These are phyloP conservation scores for Xerocomellus intermedius DNA, from an alignment of 768 basidiomycete species.

Conservation along the genomic window DNA sequence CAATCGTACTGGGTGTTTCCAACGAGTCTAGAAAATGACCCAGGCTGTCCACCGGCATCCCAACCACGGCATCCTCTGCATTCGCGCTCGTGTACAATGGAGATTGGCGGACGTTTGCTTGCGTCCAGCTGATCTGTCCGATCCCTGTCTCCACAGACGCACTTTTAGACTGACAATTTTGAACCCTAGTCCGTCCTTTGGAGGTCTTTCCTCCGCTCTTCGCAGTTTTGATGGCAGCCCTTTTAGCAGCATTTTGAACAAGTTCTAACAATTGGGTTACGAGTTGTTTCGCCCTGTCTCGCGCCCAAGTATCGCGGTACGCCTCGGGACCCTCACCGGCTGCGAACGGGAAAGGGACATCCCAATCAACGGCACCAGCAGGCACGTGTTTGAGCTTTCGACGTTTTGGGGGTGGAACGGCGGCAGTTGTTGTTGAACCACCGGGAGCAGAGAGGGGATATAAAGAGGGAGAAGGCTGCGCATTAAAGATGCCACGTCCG, in stretches of 20 bases:
- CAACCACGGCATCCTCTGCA: background rate
- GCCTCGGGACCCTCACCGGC: constrained; percentile 66
- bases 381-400: constrained; percentile 67
- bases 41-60: constrained; percentile 13
- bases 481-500: constrained; percentile 6
- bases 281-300: constrained; percentile 59
- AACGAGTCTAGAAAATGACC: constrained; percentile 42
- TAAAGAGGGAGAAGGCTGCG: background rate
- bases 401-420: constrained; percentile 46
- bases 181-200: constrained; percentile 32
- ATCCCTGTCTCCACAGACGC: constrained; percentile 17
- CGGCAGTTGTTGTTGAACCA: background rate
- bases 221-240: constrained; percentile 53
- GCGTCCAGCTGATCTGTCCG: background rate
- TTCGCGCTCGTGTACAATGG: background rate
- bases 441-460: background rate
- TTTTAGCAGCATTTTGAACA: constrained; percentile 58
- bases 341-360: constrained; percentile 75
- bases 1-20: constrained; percentile 21
- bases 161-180: constrained; percentile 30
- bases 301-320: constrained; percentile 67
- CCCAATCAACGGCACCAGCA: constrained; percentile 81
- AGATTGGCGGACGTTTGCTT: background rate
- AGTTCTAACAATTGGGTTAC: constrained; percentile 59
- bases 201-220: constrained; percentile 5